Percentiles rank a stretch among this genome's conserved stretches.
phyloP scores from a whole-genome alignment of 192 early-diverging fungal species.

The Coemansia sp. region DNA sequence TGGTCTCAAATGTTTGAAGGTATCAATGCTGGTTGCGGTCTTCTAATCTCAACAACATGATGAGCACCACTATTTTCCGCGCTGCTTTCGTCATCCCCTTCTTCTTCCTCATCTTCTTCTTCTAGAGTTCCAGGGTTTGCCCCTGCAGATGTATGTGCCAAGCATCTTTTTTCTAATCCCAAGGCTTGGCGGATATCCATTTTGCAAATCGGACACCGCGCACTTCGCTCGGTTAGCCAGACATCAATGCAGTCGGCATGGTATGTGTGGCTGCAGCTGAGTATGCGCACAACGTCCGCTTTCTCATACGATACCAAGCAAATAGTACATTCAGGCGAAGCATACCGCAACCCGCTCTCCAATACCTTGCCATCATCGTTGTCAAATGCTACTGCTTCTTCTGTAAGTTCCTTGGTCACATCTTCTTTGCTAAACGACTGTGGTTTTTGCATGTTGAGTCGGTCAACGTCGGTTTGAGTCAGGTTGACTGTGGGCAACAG shows the following conservation, averaged over 20 bases:
- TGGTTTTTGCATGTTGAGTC: slow-evolving; percentile 8
- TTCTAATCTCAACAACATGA: slow-evolving; percentile 17
- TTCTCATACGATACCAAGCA: slow-evolving; percentile 62
- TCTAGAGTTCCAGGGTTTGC: neutral
- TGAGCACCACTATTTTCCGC: slow-evolving; percentile 7
- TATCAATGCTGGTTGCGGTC: slow-evolving; percentile 12
- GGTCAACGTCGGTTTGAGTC: slow-evolving; percentile 17
- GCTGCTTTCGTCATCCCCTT: neutral
- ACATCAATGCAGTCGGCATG: slow-evolving; percentile 66
- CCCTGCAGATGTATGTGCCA: neutral
- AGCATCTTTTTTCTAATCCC: slow-evolving; percentile 19
- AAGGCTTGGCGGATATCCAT: slow-evolving; percentile 24
- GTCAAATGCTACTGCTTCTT: neutral
- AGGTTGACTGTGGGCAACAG: slow-evolving; percentile 28
- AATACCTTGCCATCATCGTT: neutral
- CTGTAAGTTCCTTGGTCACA: slow-evolving; percentile 1
- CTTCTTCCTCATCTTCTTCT: neutral
- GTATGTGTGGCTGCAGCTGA: slow-evolving; percentile 64
- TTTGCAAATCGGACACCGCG: slow-evolving; percentile 50
- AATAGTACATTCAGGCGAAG: slow-evolving; percentile 59
- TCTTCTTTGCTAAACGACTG: neutral
- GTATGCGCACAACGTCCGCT: slow-evolving; percentile 58
- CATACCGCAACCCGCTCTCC: slow-evolving; percentile 27
- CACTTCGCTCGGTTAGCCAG: slow-evolving; percentile 45
- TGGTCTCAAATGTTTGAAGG: neutral